phyloP scores from a whole-genome alignment of 352 stramenopile genomes.

The Phytopythium litorale region DNA sequence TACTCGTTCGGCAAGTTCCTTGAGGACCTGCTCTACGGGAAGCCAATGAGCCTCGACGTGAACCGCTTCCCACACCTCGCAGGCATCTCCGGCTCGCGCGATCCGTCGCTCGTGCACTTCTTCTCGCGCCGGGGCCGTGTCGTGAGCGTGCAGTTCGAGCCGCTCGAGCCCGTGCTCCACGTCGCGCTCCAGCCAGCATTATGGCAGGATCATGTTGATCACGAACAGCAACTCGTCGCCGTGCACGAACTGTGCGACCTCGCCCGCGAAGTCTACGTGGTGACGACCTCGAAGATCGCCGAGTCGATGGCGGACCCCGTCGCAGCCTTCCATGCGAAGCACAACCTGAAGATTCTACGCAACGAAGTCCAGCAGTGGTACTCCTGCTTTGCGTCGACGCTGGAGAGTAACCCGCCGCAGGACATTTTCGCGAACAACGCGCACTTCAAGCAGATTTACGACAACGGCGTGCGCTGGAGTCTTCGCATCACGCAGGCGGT shows the following conservation, averaged over 20 bases:
- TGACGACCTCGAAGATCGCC: conserved; percentile 75
- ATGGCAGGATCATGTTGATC: conserved; percentile 79
- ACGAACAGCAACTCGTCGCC: conserved; percentile 52
- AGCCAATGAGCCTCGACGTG: conserved; percentile 68
- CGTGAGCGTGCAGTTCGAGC: conserved; percentile 75
- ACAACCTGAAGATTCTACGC: conserved; percentile 66
- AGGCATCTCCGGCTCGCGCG: conserved; percentile 49
- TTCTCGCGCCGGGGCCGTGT: conserved; percentile 71
- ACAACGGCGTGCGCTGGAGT: conserved; percentile 72
- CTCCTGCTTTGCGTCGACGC: conserved; percentile 71
- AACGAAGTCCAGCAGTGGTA: conserved; percentile 86
- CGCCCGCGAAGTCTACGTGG: conserved; percentile 63
- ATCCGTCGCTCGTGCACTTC: conserved; percentile 69
- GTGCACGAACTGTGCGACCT: conserved; percentile 75
- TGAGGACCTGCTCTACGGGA: conserved; percentile 83
- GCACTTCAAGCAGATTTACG: conserved; percentile 81
- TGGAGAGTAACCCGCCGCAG: conserved; percentile 62
- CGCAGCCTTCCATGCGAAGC: conserved; percentile 60
- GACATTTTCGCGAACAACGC: conserved; percentile 81
- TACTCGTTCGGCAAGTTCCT: conserved; percentile 89
- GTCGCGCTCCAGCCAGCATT: conserved; percentile 78
- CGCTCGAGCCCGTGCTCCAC: conserved; percentile 76
- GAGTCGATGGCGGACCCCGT: conserved; percentile 75
- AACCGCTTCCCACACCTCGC: conserved; percentile 60
- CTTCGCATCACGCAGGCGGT: conserved; percentile 73